Conservation (phyloP, 1,139 yeast genomes). For the Eremothecium sinecaudum region DNA sequence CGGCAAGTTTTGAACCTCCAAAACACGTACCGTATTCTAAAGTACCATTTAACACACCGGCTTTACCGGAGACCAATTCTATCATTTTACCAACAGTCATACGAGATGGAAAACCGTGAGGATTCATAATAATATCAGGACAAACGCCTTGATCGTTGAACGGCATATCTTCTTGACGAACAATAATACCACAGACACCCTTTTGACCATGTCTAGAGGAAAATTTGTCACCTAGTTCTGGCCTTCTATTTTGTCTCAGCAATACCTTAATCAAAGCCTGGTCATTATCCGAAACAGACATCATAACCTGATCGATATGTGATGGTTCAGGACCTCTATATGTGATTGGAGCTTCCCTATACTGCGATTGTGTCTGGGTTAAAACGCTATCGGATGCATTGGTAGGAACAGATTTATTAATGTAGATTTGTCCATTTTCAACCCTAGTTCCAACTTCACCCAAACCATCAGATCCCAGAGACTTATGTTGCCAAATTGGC, state of each 20-base stretch:
- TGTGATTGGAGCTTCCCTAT: slow-evolving; percentile 81
- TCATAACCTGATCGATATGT: slow-evolving; percentile 94
- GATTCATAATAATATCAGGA: slow-evolving; percentile 97
- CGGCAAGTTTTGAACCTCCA: slow-evolving; percentile 92
- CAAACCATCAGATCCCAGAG: slow-evolving; percentile 89
- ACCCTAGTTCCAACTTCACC: slow-evolving; percentile 93
- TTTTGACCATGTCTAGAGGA: slow-evolving; percentile 68
- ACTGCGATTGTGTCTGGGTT: slow-evolving; percentile 43
- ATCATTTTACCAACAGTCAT: slow-evolving; percentile 99
- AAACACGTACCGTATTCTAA: slow-evolving; percentile 96
- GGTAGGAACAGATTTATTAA: slow-evolving; percentile 86
- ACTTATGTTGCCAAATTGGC: slow-evolving; percentile 77
- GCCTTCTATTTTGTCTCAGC: slow-evolving; percentile 91
- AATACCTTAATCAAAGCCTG: slow-evolving; percentile 89
- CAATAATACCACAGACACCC: slow-evolving; percentile 98
- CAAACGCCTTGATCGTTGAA: slow-evolving; percentile 81
- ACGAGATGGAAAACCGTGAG: slow-evolving; percentile 99
- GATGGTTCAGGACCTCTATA: slow-evolving; percentile 95
- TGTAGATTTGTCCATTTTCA: slow-evolving; percentile 87
- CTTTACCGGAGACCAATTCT: slow-evolving; percentile 91
- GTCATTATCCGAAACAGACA: slow-evolving; percentile 90
- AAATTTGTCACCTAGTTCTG: slow-evolving; percentile 95
- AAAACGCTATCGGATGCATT: slow-evolving; percentile 72
- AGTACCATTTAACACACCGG: slow-evolving; percentile 88
- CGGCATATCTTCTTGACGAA: slow-evolving; percentile 93